phyloP scores from a whole-genome alignment of 106 monocot species.

The Phalaenopsis aphrodite region DNA sequence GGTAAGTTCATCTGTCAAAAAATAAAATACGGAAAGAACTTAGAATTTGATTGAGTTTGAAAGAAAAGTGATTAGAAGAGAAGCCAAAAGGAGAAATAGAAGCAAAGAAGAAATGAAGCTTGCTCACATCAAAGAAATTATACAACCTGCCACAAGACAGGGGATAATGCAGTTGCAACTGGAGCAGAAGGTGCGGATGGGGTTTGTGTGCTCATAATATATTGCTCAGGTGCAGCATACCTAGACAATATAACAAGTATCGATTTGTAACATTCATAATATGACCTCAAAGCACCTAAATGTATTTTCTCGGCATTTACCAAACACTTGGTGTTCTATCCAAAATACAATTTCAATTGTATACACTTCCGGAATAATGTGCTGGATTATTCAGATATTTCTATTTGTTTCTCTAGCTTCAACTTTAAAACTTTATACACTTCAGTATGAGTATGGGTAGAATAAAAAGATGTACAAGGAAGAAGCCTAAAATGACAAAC shows the following conservation, averaged over 20 bases:
- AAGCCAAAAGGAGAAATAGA: not conserved
- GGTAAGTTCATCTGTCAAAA: constrained; percentile 85
- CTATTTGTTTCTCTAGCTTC: not conserved
- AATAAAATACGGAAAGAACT: constrained; percentile 1
- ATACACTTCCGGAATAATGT: not conserved
- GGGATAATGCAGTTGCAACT: constrained; percentile 82
- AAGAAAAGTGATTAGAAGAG: not conserved
- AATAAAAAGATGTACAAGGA: too few relatives aligned
- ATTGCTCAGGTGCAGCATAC: constrained; percentile 95
- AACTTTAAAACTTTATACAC: not conserved
- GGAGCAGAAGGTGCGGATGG: constrained; percentile 89
- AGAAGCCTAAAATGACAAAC: too few relatives aligned
- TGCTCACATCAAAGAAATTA: not conserved
- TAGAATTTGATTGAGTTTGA: not conserved
- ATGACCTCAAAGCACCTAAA: not conserved
- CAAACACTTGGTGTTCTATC: not conserved
- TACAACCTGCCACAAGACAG: constrained; percentile 90
- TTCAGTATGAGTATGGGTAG: too few relatives aligned
- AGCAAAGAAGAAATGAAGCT: not conserved
- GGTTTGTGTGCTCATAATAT: constrained; percentile 97
- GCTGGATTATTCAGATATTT: not conserved
- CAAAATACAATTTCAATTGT: not conserved
- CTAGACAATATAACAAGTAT: constrained; percentile 20
- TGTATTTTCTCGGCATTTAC: not conserved
- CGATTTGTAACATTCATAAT: not conserved